Conservation (phyloP, 306 rosid species). For the Cotoneaster glaucophyllus region DNA sequence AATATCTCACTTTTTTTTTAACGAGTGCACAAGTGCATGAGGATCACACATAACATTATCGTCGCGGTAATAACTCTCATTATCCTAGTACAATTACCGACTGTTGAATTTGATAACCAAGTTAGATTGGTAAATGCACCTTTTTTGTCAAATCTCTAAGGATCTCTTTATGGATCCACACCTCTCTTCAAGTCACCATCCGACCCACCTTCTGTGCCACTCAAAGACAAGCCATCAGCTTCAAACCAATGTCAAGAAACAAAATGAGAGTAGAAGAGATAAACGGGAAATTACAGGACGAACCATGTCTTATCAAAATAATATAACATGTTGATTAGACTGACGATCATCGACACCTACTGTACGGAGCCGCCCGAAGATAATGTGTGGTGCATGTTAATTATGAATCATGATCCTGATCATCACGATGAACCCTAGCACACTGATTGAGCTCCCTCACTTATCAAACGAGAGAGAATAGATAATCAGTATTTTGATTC, state of each 20-base stretch:
- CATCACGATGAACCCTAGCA: constrained; percentile 4
- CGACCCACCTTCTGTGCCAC: constrained; percentile 45
- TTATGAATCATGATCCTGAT: background rate
- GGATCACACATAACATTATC: background rate
- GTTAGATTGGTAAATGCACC: background rate
- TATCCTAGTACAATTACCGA: background rate
- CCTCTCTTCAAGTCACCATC: constrained; percentile 55
- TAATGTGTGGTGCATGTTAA: constrained; percentile 5
- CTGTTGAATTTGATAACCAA: background rate
- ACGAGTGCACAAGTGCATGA: background rate
- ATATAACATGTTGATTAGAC: constrained; percentile 41
- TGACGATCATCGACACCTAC: constrained; percentile 36
- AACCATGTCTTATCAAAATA: constrained; percentile 20
- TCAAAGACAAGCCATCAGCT: constrained; percentile 46
- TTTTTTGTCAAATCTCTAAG: constrained; percentile 58
- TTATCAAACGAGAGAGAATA: background rate
- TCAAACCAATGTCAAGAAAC: constrained; percentile 41
- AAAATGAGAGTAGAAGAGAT: constrained; percentile 28
- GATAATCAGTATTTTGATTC: background rate
- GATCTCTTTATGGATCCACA: constrained; percentile 53
- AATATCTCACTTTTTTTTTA: background rate
- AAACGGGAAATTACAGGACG: constrained; percentile 25
- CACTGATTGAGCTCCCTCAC: background rate
- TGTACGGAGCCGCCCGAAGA: constrained; percentile 35
- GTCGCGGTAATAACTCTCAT: background rate